Conservation (phyloP, 495 filamentous ascomycete species). For the Annulohypoxylon moriforme region DNA sequence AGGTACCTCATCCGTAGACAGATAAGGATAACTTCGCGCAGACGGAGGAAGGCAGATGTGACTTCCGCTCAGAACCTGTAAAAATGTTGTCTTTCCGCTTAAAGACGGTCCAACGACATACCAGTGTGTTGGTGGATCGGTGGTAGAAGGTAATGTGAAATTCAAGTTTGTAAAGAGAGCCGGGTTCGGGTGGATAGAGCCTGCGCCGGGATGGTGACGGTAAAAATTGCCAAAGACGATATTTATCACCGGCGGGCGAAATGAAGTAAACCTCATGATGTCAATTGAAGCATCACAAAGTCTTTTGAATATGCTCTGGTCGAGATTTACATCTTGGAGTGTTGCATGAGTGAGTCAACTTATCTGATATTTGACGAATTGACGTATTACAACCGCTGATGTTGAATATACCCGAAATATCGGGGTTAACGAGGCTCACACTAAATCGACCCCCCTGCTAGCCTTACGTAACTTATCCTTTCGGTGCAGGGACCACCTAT, state of each 20-base stretch:
- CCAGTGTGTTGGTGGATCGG: constrained; percentile 68
- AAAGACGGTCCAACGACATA: constrained; percentile 78
- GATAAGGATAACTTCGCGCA: constrained; percentile 80
- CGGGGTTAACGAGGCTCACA: constrained; percentile 28
- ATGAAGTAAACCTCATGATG: constrained; percentile 49
- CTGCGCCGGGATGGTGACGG: constrained; percentile 73
- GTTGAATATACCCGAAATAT: constrained; percentile 25
- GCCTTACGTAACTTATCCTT: constrained; percentile 20
- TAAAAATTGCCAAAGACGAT: constrained; percentile 86
- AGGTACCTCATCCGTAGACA: constrained; percentile 71
- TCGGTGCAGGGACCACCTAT: constrained; percentile 28
- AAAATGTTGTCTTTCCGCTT: constrained; percentile 77
- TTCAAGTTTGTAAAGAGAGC: constrained; percentile 75
- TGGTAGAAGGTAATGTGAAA: constrained; percentile 70
- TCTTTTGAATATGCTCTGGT: neutral
- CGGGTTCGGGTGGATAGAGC: constrained; percentile 61
- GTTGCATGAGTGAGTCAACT: constrained; percentile 18
- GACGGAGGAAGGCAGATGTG: constrained; percentile 76
- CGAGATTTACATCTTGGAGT: constrained; percentile 2
- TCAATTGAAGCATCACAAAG: constrained; percentile 35
- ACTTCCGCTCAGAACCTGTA: constrained; percentile 78
- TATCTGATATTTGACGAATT: neutral
- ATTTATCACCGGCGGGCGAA: constrained; percentile 69
- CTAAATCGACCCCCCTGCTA: constrained; percentile 24
- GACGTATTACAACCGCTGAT: neutral